Evolutionary conservation across 2,329 filamentous ascomycete species (phyloP), one percentile per base, ranked within the genome.

Genomic region (Verticillium nonalfalfae): DNA sequence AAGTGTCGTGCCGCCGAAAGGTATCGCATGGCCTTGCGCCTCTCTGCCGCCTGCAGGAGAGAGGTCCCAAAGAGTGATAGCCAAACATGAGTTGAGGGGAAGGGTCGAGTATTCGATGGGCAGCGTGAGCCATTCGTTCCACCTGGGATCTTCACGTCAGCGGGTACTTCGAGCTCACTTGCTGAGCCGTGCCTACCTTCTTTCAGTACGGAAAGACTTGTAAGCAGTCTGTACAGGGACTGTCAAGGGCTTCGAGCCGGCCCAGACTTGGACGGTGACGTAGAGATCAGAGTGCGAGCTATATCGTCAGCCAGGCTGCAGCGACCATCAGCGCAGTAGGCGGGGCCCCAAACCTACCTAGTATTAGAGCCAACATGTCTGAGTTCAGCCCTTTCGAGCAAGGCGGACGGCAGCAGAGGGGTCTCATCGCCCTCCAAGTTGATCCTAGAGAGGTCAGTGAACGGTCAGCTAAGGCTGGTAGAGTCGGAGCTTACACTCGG

Each of bases 61-160:
- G 15, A 97, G 75, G 71, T 99, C 96, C 95, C 95, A 99, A 62
- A 98, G 78, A 0, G 96, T 99, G 62, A 99, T 91, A 21, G 93
- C 93, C 39, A 99, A 82, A 70, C 91, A 90, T 2, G 93, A 87
- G 68, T 92, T 91, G 54, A 88, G 79, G 0, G 95, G 93, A 1
- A 96, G 84, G 62, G 90, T 89, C 64, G 90, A 88, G 74, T 97
- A 95, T 4, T 87, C 84, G 64, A 98, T 87, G 0, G 95, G 94
- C 45, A 99, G 79, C 36, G 89, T 87, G 34, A 99, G 85, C 95
- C 96, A 99, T 78, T 98, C 94, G 72, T 96, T 97, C 95, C 95
- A 97, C 71, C 87, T 87, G 62, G 70, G 68, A 35, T 62, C 18
- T 7, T 15, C 62, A 56, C 60, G 65, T 68, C 31, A 63, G 61